Percentiles rank a stretch among this genome's conserved stretches.
Evolutionary conservation across 164 flowering plant genomes (phyloP).

Genomic region (Kingdonia uniflora): DNA sequence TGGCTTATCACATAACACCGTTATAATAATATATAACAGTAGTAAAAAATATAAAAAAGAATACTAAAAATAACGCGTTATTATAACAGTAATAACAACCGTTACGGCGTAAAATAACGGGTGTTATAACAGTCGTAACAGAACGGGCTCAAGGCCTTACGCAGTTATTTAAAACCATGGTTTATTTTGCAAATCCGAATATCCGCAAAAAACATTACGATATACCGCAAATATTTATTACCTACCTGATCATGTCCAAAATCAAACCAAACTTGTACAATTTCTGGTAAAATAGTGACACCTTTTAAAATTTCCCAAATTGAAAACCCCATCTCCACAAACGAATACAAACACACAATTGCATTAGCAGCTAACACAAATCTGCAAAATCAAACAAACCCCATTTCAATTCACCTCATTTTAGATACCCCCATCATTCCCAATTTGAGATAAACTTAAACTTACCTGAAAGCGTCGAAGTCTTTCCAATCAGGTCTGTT

Average conservation of each 20-base stretch:
- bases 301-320: constrained; percentile 74
- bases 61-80: neutral
- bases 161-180: too few species aligned
- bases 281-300: constrained; percentile 54
- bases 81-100: too few species aligned
- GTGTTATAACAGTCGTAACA: too few species aligned
- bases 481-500: constrained; percentile 38
- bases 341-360: constrained; percentile 61
- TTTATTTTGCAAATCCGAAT: too few species aligned
- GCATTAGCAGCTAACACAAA: constrained; percentile 56
- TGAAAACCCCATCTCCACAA: constrained; percentile 54
- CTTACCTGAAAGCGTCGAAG: constrained; percentile 65
- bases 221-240: neutral
- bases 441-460: too few species aligned
- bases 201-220: constrained; percentile 1
- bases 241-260: constrained; percentile 87
- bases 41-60: too few species aligned
- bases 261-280: constrained; percentile 82
- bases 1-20: too few species aligned
- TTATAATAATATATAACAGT: too few species aligned
- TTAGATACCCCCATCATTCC: too few species aligned
- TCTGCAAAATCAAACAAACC: constrained; percentile 21
- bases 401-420: too few species aligned
- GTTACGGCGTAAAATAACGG: too few species aligned
- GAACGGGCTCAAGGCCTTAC: too few species aligned